Base-by-base conservation (phyloP, 2,329 filamentous ascomycete species). In the Davidsoniella australis region DNA sequence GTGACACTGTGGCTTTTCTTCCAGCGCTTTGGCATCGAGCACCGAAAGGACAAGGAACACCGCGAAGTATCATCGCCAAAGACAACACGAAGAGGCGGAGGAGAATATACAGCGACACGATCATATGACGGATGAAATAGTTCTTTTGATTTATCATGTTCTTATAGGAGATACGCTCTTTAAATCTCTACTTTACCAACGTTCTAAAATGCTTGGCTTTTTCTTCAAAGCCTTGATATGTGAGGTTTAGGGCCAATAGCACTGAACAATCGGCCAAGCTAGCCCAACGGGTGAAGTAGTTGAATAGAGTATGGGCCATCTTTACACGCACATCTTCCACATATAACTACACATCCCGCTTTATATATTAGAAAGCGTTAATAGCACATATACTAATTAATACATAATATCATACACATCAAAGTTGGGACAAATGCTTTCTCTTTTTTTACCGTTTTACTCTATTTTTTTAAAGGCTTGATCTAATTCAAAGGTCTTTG, bases 401-500 rank as follows among this genome's bases (percentile, higher is more conserved):
- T 49, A 23, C 12, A 46, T 37, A 24, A 50, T 18, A 36, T 40
- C 6, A 29, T 18, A 12, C 12, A 8, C n/a, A 16, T 16, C 16
- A 6, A 16, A 37, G 12, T 9, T 36, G 6, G 17, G n/a, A 16
- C 24, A 23, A 26, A 18, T 17, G 8, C 20, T 18, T 29, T 16
- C 16, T 16, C 5, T 46, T 17, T 2, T 38, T 16, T 42, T 29
- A 12, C 14, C 1, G 24, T 33, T 42, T 38, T 39, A 41, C 8
- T 40, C 17, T 33, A 54, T 51, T 51, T 54, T 53, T 45, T 53
- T 47, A 53, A 37, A 2, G 48, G 36, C 29, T 38, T 12, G 5
- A 45, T 41, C 20, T 5, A 5, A 4, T 23, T 23, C 12, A 29
- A 37, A 43, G 52, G 45, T 61, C 53, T 6, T 55, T 55, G 52